These are phyloP conservation scores for Pontederia paniculata DNA, from an alignment of 176 grass and related monocot genomes.

Conservation along the genomic window DNA sequence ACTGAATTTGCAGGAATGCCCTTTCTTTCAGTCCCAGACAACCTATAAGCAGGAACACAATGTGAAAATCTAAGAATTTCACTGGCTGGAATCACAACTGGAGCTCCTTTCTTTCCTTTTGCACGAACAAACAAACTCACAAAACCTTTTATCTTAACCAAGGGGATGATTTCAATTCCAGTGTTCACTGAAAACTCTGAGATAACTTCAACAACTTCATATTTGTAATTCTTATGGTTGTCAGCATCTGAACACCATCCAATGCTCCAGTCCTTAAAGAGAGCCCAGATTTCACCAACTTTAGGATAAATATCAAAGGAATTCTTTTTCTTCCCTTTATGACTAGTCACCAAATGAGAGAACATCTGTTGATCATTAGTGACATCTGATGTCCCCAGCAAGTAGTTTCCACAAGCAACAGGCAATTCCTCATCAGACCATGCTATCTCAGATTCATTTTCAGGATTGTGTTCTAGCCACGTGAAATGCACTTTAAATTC, in stretches of 20 bases:
- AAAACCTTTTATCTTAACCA: conserved; percentile 68
- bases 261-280: conserved; percentile 69
- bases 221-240: conserved; percentile 28
- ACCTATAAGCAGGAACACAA: conserved; percentile 47
- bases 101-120: neutral
- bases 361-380: conserved; percentile 47
- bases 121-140: conserved; percentile 46
- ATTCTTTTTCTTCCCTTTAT: conserved; percentile 29
- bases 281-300: conserved; percentile 64
- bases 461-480: conserved; percentile 62
- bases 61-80: conserved; percentile 88
- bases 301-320: conserved; percentile 59
- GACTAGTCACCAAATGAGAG: conserved; percentile 38
- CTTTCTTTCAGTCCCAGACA: conserved; percentile 55
- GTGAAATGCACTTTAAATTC: conserved; percentile 43
- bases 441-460: conserved; percentile 24
- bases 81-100: conserved; percentile 34
- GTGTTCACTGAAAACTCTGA: conserved; percentile 45
- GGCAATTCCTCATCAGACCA: conserved; percentile 60
- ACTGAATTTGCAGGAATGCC: conserved; percentile 67
- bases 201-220: conserved; percentile 69
- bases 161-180: conserved; percentile 41
- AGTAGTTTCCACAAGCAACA: conserved; percentile 55
- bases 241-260: conserved; percentile 40
- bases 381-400: conserved; percentile 25